These are phyloP conservation scores for Kodamaea sp. DNA, from an alignment of 1,139 yeast species.

Conservation along the genomic window DNA sequence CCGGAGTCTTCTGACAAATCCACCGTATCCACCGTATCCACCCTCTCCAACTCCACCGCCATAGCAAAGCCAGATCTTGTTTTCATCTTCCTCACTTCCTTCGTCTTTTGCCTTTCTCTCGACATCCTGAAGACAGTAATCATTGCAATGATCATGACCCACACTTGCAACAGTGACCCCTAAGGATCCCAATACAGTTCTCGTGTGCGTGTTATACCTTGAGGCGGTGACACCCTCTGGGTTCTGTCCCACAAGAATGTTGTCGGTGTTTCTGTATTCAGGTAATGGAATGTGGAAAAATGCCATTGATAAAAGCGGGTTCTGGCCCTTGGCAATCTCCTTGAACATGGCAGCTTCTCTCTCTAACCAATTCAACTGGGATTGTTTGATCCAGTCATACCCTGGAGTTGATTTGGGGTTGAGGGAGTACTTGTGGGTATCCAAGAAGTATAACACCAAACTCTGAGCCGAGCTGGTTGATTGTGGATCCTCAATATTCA, in stretches of 20 bases:
- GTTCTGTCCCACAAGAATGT: conserved; percentile 55
- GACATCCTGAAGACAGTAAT: conserved; percentile 67
- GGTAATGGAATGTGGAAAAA: conserved; percentile 93
- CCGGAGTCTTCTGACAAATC: conserved; percentile 74
- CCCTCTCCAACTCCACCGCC: conserved; percentile 96
- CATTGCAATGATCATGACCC: conserved; percentile 96
- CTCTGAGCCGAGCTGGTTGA: conserved; percentile 40
- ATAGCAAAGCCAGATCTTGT: conserved; percentile 79
- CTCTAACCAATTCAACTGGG: conserved; percentile 65
- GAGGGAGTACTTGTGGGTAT: conserved; percentile 73
- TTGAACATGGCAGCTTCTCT: conserved; percentile 35
- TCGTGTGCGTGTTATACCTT: conserved; percentile 62
- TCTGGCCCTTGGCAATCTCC: conserved; percentile 34
- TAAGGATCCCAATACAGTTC: conserved; percentile 54
- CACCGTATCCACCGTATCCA: conserved; percentile 91
- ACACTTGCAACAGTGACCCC: conserved; percentile 76
- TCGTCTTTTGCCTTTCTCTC: too few species aligned
- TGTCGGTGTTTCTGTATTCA: conserved; percentile 58
- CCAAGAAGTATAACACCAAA: conserved; percentile 70
- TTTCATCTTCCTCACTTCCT: conserved; percentile 23
- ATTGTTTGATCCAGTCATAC: conserved; percentile 82
- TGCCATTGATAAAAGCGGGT: conserved; percentile 70
- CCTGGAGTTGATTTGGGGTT: conserved; percentile 70
- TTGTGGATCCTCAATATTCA: conserved; percentile 45
- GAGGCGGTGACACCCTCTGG: conserved; percentile 84